Conservation (phyloP, 2,329 filamentous ascomycete genomes). For the Rhinocladiella similis region DNA sequence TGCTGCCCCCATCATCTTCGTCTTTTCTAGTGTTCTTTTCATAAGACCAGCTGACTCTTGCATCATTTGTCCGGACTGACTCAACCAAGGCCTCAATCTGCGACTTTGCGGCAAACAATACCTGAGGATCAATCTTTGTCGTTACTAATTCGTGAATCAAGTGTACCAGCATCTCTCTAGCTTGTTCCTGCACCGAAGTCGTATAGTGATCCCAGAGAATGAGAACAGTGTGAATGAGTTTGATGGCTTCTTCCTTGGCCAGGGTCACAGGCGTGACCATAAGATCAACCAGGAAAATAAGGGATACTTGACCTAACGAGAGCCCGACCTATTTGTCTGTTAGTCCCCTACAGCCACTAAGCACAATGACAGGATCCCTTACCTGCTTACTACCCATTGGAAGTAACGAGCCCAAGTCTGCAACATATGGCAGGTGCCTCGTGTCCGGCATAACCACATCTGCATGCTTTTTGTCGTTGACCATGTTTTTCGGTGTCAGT, state of each 20-base stretch:
- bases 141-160: conserved; percentile 95
- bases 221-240: conserved; percentile 85
- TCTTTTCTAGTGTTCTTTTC: conserved; percentile 82
- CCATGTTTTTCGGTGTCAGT: conserved; percentile 95
- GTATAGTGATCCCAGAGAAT: conserved; percentile 98
- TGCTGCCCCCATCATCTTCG: conserved; percentile 70
- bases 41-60: conserved; percentile 87
- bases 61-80: conserved; percentile 78
- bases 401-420: conserved; percentile 75
- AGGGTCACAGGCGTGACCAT: conserved; percentile 91
- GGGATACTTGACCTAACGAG: conserved; percentile 85
- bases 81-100: conserved; percentile 88
- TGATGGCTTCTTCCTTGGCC: conserved; percentile 73
- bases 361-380: conserved; percentile 18
- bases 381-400: conserved; percentile 86
- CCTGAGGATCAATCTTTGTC: conserved; percentile 70
- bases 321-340: conserved; percentile 63
- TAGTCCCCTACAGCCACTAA: conserved; percentile 7
- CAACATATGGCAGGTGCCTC: conserved; percentile 79
- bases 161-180: conserved; percentile 96
- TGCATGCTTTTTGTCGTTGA: conserved; percentile 79
- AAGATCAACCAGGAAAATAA: conserved; percentile 91
- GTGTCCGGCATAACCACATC: conserved; percentile 62
- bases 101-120: conserved; percentile 65
- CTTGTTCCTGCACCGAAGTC: conserved; percentile 90